Base-by-base conservation (phyloP, 148 eudicot genomes). In the Chenopodium album region DNA sequence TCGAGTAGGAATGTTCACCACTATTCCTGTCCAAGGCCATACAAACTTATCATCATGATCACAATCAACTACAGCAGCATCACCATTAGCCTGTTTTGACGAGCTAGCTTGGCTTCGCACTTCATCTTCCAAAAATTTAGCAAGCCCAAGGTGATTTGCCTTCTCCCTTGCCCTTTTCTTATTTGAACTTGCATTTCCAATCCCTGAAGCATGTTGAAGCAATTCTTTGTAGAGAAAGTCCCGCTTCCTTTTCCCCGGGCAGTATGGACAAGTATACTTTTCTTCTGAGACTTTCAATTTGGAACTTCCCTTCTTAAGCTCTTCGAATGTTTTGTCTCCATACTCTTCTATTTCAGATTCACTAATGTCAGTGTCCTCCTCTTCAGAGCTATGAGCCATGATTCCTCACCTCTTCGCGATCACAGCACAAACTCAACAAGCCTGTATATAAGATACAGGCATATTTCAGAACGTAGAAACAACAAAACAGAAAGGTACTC, bases 11-110 rank as follows among this genome's bases (percentile, higher is more conserved):
- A 94, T 87, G 80, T 97, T 94, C 46, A 97, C 94, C 77, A 92
- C 91, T 80, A 94, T 88, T 68, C 99, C 99, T 22, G 83, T 89
- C 99, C 99, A 97, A 3, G 99, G 99, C 95, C 95, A 97, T 32
- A 92, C 99, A 86, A 94, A 92, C 88, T 86, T 85, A 89, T 97
- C 99, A 69, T 92, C 92, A 78, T 85, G 92, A 73, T 92, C 93
- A 81, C 86, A 81, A 9, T 78, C 83, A 67, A 91, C 86, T 44
- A 88, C 81, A 41, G 87, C 82, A 73, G 89, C 89, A 76, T 78
- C 90, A 47, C 83, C 83, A 23, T 74, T 78, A 59, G 76, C 77
- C 65, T 85, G 83, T 79, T 88, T 78, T 13, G 94, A 88, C 60
- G 98, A 82, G 81, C 88, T 87, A 52, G 88, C 90, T 85, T 78